Conservation (phyloP, 257 asterid species). For the Knoxia roxburghii region DNA sequence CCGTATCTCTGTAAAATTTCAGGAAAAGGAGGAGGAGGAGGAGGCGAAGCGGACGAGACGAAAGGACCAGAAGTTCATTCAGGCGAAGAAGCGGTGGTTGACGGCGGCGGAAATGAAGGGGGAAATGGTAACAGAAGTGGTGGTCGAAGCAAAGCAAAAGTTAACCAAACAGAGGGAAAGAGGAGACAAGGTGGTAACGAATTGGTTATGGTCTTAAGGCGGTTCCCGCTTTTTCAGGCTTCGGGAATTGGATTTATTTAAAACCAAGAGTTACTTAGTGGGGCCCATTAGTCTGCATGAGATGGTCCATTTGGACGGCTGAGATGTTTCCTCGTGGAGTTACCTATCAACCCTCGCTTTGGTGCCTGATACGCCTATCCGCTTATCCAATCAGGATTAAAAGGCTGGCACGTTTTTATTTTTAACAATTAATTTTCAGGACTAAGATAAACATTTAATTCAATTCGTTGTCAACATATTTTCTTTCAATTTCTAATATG, state of each 20-base stretch:
- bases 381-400: conserved; percentile 27
- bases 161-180: neutral
- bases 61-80: neutral
- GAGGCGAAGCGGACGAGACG: conserved; percentile 5
- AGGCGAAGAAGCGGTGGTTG: conserved; percentile 11
- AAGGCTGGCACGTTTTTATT: too few relatives aligned
- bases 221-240: conserved; percentile 54
- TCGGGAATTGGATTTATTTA: conserved; percentile 25
- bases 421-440: too few relatives aligned
- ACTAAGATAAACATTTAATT: too few relatives aligned
- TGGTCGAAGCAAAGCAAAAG: neutral
- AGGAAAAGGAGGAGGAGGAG: neutral
- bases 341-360: too few relatives aligned
- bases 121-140: conserved; percentile 17
- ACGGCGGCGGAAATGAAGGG: conserved; percentile 21
- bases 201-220: conserved; percentile 24
- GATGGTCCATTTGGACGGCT: conserved; percentile 20
- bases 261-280: conserved; percentile 12
- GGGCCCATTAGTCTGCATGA: conserved; percentile 20
- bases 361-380: conserved; percentile 21
- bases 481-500: too few relatives aligned
- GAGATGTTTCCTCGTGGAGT: neutral
- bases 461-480: too few relatives aligned
- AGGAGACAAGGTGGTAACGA: neutral
- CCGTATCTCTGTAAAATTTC: neutral